Evolutionary conservation across 2,329 filamentous ascomycete genomes (phyloP).

Genomic region (Elsinoe batatas): DNA sequence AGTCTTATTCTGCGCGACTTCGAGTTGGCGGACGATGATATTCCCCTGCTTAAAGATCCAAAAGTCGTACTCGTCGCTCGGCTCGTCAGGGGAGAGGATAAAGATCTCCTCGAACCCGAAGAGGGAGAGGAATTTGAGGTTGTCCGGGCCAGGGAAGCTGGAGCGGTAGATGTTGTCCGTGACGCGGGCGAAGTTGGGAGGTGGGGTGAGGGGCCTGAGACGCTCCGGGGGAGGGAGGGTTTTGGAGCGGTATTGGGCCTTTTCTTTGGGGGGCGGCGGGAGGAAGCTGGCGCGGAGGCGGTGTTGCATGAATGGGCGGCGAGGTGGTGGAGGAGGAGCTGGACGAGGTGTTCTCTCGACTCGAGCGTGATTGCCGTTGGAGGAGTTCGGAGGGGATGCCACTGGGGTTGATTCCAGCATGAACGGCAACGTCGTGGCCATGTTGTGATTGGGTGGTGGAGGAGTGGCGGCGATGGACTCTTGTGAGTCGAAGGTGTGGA

Average conservation of each 20-base stretch:
- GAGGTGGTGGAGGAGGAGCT: too few relatives aligned
- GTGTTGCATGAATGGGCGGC: too few relatives aligned
- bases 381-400: too few relatives aligned
- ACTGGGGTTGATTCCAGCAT: too few relatives aligned
- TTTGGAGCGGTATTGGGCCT: not conserved
- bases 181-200: conserved; percentile 68
- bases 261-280: not conserved
- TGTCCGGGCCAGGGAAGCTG: conserved; percentile 62
- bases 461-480: too few relatives aligned
- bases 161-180: conserved; percentile 66
- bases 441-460: too few relatives aligned
- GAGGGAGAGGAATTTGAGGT: conserved; percentile 58
- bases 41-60: conserved; percentile 58
- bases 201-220: conserved; percentile 36
- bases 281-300: not conserved
- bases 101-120: conserved; percentile 71
- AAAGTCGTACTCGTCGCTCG: conserved; percentile 37
- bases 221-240: conserved; percentile 17
- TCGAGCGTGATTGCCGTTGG: too few relatives aligned
- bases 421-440: too few relatives aligned
- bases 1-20: conserved; percentile 84
- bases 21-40: conserved; percentile 61
- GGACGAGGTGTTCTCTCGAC: too few relatives aligned
- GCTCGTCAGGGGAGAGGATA: conserved; percentile 42
- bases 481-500: too few relatives aligned